Conservation (phyloP, 2,329 filamentous ascomycete genomes). For the Calonectria pseudoturangicola region DNA sequence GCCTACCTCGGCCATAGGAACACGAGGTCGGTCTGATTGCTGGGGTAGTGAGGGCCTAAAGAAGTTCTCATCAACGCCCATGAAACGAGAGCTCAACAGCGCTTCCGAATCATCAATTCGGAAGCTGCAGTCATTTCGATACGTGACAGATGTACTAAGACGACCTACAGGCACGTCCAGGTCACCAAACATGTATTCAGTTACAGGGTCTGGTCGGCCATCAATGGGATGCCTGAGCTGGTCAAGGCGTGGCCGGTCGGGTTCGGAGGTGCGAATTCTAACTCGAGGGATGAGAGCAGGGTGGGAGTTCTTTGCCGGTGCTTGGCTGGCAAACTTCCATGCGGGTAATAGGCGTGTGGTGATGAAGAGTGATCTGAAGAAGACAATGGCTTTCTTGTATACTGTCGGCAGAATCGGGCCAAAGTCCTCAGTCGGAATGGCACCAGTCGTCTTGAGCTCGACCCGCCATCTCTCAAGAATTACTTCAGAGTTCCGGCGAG, state of each 20-base stretch:
- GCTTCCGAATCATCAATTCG: conserved; percentile 94
- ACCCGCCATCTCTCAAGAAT: conserved; percentile 94
- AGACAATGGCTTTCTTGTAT: conserved; percentile 97
- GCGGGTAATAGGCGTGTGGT: conserved; percentile 88
- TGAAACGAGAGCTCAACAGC: conserved; percentile 92
- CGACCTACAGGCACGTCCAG: conserved; percentile 91
- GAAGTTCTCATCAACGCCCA: conserved; percentile 91
- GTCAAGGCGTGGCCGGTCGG: conserved; percentile 76
- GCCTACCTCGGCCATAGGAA: conserved; percentile 75
- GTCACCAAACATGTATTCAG: conserved; percentile 86
- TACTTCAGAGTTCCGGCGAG: conserved; percentile 79
- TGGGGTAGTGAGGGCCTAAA: conserved; percentile 86
- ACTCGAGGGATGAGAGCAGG: conserved; percentile 84
- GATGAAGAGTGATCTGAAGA: conserved; percentile 92
- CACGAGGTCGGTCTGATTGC: conserved; percentile 63
- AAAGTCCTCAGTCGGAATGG: conserved; percentile 76
- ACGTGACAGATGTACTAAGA: conserved; percentile 87
- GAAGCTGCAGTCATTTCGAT: conserved; percentile 93
- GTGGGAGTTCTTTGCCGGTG: conserved; percentile 81
- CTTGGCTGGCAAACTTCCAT: conserved; percentile 87
- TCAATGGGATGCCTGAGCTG: conserved; percentile 71
- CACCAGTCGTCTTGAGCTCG: conserved; percentile 76
- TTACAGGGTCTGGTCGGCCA: conserved; percentile 69
- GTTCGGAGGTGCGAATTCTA: conserved; percentile 81
- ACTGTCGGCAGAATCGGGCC: conserved; percentile 84